Conservation (phyloP, 1,284 basidiomycete genomes). For the Cryptococcus sp. region DNA sequence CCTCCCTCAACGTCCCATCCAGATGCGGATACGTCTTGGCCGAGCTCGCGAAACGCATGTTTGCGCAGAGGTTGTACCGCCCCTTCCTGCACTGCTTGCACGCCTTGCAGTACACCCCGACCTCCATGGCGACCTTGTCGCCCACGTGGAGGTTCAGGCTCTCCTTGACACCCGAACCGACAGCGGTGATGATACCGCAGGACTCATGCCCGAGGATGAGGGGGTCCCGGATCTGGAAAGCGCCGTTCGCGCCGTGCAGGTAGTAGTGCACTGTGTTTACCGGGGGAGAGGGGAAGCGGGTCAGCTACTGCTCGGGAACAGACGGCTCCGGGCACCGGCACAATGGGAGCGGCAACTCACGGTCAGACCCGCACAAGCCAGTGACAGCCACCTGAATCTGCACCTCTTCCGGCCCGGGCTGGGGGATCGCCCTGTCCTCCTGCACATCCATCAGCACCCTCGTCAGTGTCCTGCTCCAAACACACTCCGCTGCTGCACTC, state of each 20-base stretch:
- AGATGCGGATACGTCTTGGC: slow-evolving; percentile 91
- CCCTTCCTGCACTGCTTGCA: slow-evolving; percentile 57
- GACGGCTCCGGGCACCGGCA: not conserved
- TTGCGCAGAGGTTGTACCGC: slow-evolving; percentile 90
- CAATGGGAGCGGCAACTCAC: slow-evolving; percentile 54
- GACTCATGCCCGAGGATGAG: slow-evolving; percentile 92
- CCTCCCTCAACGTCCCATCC: slow-evolving; percentile 83
- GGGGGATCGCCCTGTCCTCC: slow-evolving; percentile 49
- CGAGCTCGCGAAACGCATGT: slow-evolving; percentile 78
- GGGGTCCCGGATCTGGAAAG: slow-evolving; percentile 76
- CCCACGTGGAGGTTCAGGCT: slow-evolving; percentile 62
- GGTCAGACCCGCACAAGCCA: slow-evolving; percentile 86
- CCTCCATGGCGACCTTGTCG: slow-evolving; percentile 89
- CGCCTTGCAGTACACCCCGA: slow-evolving; percentile 78
- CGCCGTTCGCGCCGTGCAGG: slow-evolving; percentile 80
- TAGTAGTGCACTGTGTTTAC: slow-evolving; percentile 74
- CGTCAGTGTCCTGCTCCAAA: not conserved
- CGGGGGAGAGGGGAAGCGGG: slow-evolving; percentile 3
- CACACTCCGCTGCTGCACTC: not conserved
- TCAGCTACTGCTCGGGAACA: not conserved
- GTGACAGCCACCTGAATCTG: slow-evolving; percentile 63
- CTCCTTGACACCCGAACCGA: slow-evolving; percentile 30
- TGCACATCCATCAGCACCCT: slow-evolving; percentile 10
- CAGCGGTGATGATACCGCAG: slow-evolving; percentile 60
- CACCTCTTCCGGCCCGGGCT: slow-evolving; percentile 44